A percentile compares a stretch with the other conserved stretches of the same genome.
phyloP scores from a whole-genome alignment of 2,329 filamentous ascomycete genomes.

The Fusarium sp. region DNA sequence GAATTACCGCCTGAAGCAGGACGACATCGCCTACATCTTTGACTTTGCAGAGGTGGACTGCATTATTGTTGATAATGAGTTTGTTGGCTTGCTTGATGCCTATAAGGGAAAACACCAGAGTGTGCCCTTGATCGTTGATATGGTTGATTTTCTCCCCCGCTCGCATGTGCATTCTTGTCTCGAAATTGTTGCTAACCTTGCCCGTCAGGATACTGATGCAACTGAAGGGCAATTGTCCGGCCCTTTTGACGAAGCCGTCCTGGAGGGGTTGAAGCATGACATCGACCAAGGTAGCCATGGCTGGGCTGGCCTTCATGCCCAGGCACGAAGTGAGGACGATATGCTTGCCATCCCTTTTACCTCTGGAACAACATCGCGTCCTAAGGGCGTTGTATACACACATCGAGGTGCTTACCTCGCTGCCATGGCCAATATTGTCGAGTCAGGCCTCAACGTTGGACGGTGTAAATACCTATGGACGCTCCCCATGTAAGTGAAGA shows the following conservation, averaged over 20 bases:
- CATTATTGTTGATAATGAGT: slow-evolving; percentile 90
- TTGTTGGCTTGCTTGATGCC: slow-evolving; percentile 72
- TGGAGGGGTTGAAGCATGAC: slow-evolving; percentile 83
- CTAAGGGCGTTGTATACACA: slow-evolving; percentile 94
- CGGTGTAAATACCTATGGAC: slow-evolving; percentile 91
- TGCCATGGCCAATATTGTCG: slow-evolving; percentile 85
- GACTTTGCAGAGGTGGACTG: slow-evolving; percentile 86
- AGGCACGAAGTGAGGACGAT: slow-evolving; percentile 80
- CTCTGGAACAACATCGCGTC: slow-evolving; percentile 88
- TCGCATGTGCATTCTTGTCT: background rate
- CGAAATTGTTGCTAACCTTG: slow-evolving; percentile 16
- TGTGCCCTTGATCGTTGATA: slow-evolving; percentile 81
- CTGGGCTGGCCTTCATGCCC: slow-evolving; percentile 81
- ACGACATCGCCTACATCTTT: slow-evolving; percentile 93
- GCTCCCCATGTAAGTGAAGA: slow-evolving; percentile 81
- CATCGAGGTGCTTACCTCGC: slow-evolving; percentile 90
- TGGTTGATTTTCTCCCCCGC: slow-evolving; percentile 51
- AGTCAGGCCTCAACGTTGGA: slow-evolving; percentile 83
- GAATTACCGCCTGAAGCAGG: slow-evolving; percentile 76
- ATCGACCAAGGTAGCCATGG: slow-evolving; percentile 71
- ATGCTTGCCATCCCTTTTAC: slow-evolving; percentile 93
- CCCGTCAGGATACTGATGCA: slow-evolving; percentile 78
- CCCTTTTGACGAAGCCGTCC: slow-evolving; percentile 84
- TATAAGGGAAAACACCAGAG: slow-evolving; percentile 71
- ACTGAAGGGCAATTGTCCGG: slow-evolving; percentile 79